A percentile compares a stretch with the other conserved stretches of the same genome.
Evolutionary conservation across 1,139 yeast species (phyloP).

Genomic region (Blastobotrys serpentis): DNA sequence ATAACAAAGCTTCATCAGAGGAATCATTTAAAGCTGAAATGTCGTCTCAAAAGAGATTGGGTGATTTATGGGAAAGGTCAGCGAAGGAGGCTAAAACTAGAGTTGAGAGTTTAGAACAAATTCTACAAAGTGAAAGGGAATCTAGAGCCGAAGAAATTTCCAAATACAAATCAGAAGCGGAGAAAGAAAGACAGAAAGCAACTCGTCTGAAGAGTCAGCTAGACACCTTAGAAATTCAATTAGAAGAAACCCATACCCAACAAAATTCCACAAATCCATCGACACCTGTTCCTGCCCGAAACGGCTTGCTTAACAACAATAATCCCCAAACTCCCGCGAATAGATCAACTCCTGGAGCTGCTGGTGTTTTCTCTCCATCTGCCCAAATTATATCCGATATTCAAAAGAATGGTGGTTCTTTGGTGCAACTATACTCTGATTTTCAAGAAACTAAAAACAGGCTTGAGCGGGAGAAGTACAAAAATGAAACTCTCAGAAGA

Average conservation of each 20-base stretch:
- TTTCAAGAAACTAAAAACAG: constrained; percentile 61
- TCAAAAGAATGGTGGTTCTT: constrained; percentile 56
- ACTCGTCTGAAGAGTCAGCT: constrained; percentile 34
- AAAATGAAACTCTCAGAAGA: constrained; percentile 65
- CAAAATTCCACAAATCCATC: constrained; percentile 15
- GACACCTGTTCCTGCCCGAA: constrained; percentile 4
- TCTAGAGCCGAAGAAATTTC: constrained; percentile 34
- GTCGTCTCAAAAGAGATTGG: constrained; percentile 59
- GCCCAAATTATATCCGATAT: constrained; percentile 48
- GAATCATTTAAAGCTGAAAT: constrained; percentile 63
- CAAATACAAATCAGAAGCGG: constrained; percentile 35
- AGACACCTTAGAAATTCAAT: constrained; percentile 33
- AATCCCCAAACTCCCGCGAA: constrained; percentile 21
- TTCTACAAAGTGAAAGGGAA: constrained; percentile 43
- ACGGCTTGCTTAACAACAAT: constrained; percentile 4
- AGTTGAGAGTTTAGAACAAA: constrained; percentile 46
- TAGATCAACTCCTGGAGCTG: constrained; percentile 19
- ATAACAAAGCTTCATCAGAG: constrained; percentile 47
- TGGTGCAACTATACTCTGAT: constrained; percentile 69
- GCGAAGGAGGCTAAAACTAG: constrained; percentile 33
- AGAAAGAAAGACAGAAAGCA: constrained; percentile 31
- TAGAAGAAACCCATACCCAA: constrained; percentile 31
- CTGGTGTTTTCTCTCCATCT: constrained; percentile 43
- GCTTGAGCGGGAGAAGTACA: constrained; percentile 65
- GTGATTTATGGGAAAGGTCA: constrained; percentile 58